These are phyloP conservation scores for Arthrobotrys musiformis DNA, from an alignment of 2,329 filamentous ascomycete species.

Conservation along the genomic window DNA sequence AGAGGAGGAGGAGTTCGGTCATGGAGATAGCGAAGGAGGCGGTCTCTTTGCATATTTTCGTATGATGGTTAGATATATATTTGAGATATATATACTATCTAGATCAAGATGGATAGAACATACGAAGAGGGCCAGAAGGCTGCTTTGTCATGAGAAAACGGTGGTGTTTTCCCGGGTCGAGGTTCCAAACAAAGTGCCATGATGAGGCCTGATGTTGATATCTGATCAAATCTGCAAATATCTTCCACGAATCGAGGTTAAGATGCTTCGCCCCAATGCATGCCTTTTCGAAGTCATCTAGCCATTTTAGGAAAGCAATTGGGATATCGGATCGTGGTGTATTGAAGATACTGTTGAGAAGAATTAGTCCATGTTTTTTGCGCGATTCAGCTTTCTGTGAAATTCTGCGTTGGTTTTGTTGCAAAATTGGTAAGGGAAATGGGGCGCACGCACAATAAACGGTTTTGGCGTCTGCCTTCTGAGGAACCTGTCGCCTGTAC, in stretches of 20 bases:
- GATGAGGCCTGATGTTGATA: slow-evolving; percentile 50
- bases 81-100: not conserved
- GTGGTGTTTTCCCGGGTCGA: slow-evolving; percentile 47
- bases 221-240: slow-evolving; percentile 53
- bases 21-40: slow-evolving; percentile 55
- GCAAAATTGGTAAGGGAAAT: not conserved
- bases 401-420: slow-evolving; percentile 8
- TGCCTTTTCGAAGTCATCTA: slow-evolving; percentile 49
- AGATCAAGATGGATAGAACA: not conserved
- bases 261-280: slow-evolving; percentile 39
- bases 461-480: slow-evolving; percentile 30
- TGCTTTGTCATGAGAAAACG: slow-evolving; percentile 46
- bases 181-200: slow-evolving; percentile 52
- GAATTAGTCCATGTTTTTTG: not conserved
- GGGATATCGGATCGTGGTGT: slow-evolving; percentile 46
- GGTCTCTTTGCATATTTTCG: slow-evolving; percentile 14
- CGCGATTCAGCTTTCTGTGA: not conserved
- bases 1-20: slow-evolving; percentile 52
- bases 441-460: slow-evolving; percentile 44
- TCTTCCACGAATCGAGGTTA: slow-evolving; percentile 50
- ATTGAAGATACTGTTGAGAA: slow-evolving; percentile 37
- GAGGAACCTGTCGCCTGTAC: slow-evolving; percentile 3
- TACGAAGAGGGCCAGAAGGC: slow-evolving; percentile 37
- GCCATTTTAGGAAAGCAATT: slow-evolving; percentile 48
- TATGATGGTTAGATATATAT: not conserved